Conservation (phyloP, 306 rosid genomes). For the Hippophae gyantsensis region DNA sequence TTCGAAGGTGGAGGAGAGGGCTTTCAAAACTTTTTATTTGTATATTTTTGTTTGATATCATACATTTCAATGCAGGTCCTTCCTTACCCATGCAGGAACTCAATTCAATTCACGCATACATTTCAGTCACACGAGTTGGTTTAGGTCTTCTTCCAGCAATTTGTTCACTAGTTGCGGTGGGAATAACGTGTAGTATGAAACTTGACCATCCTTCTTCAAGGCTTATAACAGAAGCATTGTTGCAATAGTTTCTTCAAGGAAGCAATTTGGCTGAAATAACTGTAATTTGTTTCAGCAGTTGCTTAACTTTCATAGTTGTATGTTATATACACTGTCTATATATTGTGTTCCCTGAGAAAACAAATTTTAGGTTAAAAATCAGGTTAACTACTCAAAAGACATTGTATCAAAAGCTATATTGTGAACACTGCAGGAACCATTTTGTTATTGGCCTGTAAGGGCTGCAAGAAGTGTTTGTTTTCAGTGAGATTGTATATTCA, state of each 20-base stretch:
- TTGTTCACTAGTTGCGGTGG: slow-evolving; percentile 52
- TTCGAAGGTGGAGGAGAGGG: no score
- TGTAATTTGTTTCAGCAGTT: background rate
- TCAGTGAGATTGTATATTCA: no score
- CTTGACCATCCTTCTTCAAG: slow-evolving; percentile 40
- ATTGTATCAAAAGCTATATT: no score
- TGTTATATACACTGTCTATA: background rate
- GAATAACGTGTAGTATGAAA: slow-evolving; percentile 62
- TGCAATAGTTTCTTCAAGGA: slow-evolving; percentile 27
- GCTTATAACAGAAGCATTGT: slow-evolving; percentile 49
- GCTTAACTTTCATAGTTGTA: background rate
- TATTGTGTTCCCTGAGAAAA: no score
- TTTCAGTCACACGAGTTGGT: slow-evolving; percentile 69
- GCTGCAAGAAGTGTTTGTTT: no score
- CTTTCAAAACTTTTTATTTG: background rate
- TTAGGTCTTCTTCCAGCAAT: slow-evolving; percentile 71
- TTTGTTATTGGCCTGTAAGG: no score
- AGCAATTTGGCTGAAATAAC: slow-evolving; percentile 7
- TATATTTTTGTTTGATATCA: background rate
- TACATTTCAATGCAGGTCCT: slow-evolving; percentile 37
- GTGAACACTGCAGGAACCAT: no score
- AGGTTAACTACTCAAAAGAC: no score
- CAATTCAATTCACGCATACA: slow-evolving; percentile 9
- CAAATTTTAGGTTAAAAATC: no score
- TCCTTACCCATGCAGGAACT: slow-evolving; percentile 20